Conservation (phyloP, 768 basidiomycete species). For the Boletus subcaerulescens region DNA sequence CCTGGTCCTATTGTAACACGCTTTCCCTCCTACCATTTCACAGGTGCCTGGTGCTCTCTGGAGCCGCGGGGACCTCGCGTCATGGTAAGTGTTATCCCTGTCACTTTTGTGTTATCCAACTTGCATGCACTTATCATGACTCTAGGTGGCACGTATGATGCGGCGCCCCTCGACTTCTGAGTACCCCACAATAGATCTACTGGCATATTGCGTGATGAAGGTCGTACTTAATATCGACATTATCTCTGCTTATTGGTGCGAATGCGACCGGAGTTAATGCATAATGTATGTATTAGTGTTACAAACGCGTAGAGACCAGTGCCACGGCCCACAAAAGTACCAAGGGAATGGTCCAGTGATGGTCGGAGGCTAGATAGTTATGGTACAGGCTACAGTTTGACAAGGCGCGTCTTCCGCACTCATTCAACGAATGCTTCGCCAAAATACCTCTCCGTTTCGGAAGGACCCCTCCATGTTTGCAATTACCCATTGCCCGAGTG, state of each 20-base stretch:
- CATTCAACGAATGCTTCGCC: constrained; percentile 47
- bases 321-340: neutral
- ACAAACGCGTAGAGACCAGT: neutral
- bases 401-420: constrained; percentile 47
- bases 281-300: constrained; percentile 13
- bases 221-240: constrained; percentile 4
- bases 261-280: constrained; percentile 4
- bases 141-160: neutral
- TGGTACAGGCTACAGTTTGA: constrained; percentile 8
- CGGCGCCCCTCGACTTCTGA: constrained; percentile 7
- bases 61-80: constrained; percentile 1
- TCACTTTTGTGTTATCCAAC: neutral
- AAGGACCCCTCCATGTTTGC: constrained; percentile 72
- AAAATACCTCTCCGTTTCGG: constrained; percentile 64
- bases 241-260: neutral
- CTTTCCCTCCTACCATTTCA: constrained; percentile 10
- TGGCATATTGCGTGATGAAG: constrained; percentile 5
- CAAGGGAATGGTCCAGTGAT: constrained; percentile 1
- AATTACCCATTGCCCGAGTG: constrained; percentile 56
- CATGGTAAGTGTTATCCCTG: constrained; percentile 11
- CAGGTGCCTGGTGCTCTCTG: constrained; percentile 13
- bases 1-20: constrained; percentile 22
- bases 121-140: constrained; percentile 2
- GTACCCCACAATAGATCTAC: constrained; percentile 8
- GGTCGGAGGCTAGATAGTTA: neutral